Conservation (phyloP, 2,329 filamentous ascomycete genomes). For the Gaeumannomyces tritici region DNA sequence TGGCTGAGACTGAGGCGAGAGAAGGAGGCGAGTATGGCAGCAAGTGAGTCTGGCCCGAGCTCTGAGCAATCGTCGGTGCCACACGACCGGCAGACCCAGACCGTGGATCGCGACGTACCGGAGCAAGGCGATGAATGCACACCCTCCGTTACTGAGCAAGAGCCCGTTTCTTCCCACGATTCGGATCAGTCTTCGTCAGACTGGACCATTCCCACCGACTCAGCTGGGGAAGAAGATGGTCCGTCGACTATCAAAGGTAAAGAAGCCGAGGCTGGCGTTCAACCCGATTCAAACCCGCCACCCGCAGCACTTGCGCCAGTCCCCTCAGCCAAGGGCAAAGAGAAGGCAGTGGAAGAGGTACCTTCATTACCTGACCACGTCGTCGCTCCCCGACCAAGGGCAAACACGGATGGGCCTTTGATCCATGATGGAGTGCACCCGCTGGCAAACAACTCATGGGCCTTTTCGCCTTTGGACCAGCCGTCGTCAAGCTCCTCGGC, state of each 20-base stretch:
- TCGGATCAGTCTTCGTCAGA: neutral
- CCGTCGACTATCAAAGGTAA: slow-evolving; percentile 13
- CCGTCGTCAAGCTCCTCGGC: slow-evolving; percentile 17
- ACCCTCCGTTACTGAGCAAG: neutral
- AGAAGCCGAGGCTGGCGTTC: neutral
- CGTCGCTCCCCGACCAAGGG: slow-evolving; percentile 30
- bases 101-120: neutral
- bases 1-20: slow-evolving; percentile 45
- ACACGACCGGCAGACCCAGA: neutral
- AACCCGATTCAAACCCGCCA: neutral
- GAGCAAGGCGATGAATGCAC: neutral
- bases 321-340: neutral
- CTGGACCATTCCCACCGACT: slow-evolving; percentile 1
- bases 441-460: slow-evolving; percentile 52
- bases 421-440: slow-evolving; percentile 34
- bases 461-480: slow-evolving; percentile 28
- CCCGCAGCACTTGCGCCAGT: too few relatives aligned
- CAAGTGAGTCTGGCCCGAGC: neutral
- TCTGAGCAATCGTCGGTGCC: neutral
- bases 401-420: slow-evolving; percentile 47
- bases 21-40: slow-evolving; percentile 1
- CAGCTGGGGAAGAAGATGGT: slow-evolving; percentile 2
- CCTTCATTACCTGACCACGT: neutral
- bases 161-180: neutral
- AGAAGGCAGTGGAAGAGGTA: slow-evolving; percentile 1